Evolutionary conservation across 2,329 filamentous ascomycete genomes (phyloP), one percentile per base, ranked within the genome.

Genomic region (Fusarium temperatum): DNA sequence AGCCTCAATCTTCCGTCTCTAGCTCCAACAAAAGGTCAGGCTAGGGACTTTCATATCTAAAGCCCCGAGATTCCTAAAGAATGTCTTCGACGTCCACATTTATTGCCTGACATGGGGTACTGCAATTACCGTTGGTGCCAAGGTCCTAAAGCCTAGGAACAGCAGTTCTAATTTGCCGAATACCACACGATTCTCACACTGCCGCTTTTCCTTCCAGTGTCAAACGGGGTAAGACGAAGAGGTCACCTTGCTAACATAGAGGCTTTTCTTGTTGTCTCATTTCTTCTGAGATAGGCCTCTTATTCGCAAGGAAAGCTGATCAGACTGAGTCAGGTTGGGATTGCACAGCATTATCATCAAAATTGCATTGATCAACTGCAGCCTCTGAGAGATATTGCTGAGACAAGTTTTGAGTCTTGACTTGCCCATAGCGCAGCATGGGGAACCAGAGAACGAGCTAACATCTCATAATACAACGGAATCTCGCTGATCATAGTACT

Each of bases 61-160:
- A 65, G 38, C 45, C 45, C n/a, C 18, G 39, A 35, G 45, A 39
- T 26, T 41, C n/a, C 42, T 70, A 42, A 50, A 56, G 55, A 51
- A 32, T 53, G 36, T 55, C 45, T 61, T 53, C 48, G 22, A 39
- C 51, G 44, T 57, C 68, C 71, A 59, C 71, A 54, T 61, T 60
- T 58, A 47, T 65, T 64, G 63, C 58, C 56, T 72, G 56, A 42
- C 51, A 45, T 36, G 45, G 55, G 64, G 72, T 75, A 60, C 72
- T 75, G 72, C 11, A 74, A 73, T 75, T 73, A 75, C 63, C 42
- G 41, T 58, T 24, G 42, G 41, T 69, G 64, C 60, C 63, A 63
- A 62, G 56, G 32, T 42, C 55, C 47, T 32, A 48, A 50, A 65
- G 48, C 32, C 18, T 15, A 30, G 35, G 35, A 41, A 47, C 41